Conservation (phyloP, 108 stramenopile genomes). For the Stephanodiscus triporus region DNA sequence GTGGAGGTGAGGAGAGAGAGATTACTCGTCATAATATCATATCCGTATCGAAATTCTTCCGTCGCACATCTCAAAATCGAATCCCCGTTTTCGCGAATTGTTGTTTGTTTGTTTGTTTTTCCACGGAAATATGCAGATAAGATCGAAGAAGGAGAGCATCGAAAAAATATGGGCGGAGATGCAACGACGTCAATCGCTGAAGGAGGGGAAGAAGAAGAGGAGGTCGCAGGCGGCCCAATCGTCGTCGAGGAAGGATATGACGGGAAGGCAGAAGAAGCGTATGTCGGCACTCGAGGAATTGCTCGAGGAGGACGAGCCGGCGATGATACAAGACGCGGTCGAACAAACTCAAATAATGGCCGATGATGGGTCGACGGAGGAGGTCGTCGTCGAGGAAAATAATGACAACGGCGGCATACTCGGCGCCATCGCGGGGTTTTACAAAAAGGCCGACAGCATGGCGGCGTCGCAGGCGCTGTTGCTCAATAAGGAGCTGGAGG, state of each 20-base stretch:
- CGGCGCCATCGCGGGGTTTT: slow-evolving; percentile 68
- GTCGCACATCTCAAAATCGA: neutral
- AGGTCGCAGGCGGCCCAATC: slow-evolving; percentile 32
- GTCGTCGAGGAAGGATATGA: slow-evolving; percentile 56
- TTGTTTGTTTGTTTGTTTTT: no score
- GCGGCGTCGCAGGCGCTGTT: slow-evolving; percentile 84
- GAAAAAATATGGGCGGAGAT: slow-evolving; percentile 84
- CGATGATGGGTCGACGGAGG: neutral
- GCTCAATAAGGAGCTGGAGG: slow-evolving; percentile 88
- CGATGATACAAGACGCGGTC: neutral
- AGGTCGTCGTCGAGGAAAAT: neutral
- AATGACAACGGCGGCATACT: slow-evolving; percentile 53
- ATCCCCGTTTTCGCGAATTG: neutral
- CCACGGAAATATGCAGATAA: no score
- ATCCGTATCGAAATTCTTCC: neutral
- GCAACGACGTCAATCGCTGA: slow-evolving; percentile 56
- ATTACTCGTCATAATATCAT: neutral
- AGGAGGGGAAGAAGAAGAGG: slow-evolving; percentile 18
- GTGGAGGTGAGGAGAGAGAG: slow-evolving; percentile 47
- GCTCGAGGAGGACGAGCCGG: slow-evolving; percentile 39
- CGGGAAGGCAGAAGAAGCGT: slow-evolving; percentile 70
- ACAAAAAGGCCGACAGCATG: slow-evolving; percentile 84
- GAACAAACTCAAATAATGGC: slow-evolving; percentile 9
- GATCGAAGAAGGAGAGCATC: slow-evolving; percentile 67
- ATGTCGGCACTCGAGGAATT: slow-evolving; percentile 74